A percentile compares a stretch with the other conserved stretches of the same genome.
These are phyloP conservation scores for Neocucurbitaria cava DNA, from an alignment of 2,329 filamentous ascomycete species.

Conservation along the genomic window DNA sequence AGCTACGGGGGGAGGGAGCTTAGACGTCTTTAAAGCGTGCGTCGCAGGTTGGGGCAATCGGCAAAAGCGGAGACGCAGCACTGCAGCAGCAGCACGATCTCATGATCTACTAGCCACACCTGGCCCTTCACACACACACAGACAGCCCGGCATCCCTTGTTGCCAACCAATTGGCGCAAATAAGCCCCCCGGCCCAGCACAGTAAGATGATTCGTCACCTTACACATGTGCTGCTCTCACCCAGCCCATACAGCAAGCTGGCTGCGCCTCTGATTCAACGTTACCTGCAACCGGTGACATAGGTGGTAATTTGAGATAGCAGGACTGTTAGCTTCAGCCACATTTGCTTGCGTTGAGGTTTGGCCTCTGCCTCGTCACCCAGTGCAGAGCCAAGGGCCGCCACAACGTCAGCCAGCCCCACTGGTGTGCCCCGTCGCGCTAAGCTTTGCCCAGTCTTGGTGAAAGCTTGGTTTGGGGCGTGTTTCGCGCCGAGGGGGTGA, in stretches of 20 bases:
- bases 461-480: slow-evolving; percentile 22
- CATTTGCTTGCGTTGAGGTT: background rate
- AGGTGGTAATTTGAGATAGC: background rate
- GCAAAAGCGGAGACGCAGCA: background rate
- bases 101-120: slow-evolving; percentile 16
- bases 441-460: slow-evolving; percentile 32
- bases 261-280: slow-evolving; percentile 1
- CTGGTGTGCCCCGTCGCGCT: slow-evolving; percentile 1
- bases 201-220: slow-evolving; percentile 18
- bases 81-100: too few species aligned
- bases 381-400: background rate
- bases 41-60: background rate
- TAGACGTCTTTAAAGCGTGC: slow-evolving; percentile 1
- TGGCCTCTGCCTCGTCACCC: background rate
- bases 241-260: background rate
- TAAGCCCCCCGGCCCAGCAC: too few species aligned
- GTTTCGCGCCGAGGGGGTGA: slow-evolving; percentile 2
- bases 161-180: slow-evolving; percentile 14
- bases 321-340: background rate
- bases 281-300: background rate
- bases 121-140: too few species aligned
- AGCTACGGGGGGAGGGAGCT: background rate
- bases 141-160: background rate
- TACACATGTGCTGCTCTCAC: background rate
- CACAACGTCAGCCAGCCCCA: background rate